Evolutionary conservation across 148 eudicot species (phyloP), one percentile per base, ranked within the genome.

Genomic region (Rhododendron molle): DNA sequence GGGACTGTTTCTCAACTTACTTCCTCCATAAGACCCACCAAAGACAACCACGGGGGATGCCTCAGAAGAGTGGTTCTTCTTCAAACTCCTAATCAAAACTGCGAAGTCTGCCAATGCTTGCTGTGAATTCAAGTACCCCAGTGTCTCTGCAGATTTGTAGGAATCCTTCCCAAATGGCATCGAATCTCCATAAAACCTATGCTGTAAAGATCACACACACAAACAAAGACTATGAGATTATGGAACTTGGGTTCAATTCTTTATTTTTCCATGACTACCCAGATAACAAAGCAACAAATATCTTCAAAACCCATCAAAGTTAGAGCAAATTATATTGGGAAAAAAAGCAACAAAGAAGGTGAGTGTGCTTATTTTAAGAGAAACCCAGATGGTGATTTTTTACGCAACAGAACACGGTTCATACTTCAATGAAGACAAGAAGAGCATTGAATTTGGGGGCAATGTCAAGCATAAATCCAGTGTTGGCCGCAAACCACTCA

Each of bases 11-110:
- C 54, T 72, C 23, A 73, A 88, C 91, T 85, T 88, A 91, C 93
- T 89, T 86, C 93, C 93, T 80, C 93, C 93, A 88, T 91, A 91
- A 14, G 93, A 91, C 8, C 93, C 93, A 62, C 93, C 93, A 88
- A 91, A 86, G 58, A 89, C 93, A 50, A 91, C 88, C 77, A 91
- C 90, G n/a, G 93, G 93, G 46, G 91, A 91, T 16, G 86, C 85
- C 81, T 89, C 89, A 79, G 93, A 80, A 52, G 93, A 91, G 7
- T 88, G 76, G n/a, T 89, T 91, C 2, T 87, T 85, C 89, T 91
- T 91, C 78, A 91, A 85, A 83, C 90, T 88, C 83, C 82, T 89
- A 8, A 91, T 85, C 60, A 91, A 43, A 54, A 82, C 83, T 40
- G 93, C 93, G 83, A 82, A 91, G 81, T 91, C 93, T 62, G 93